phyloP scores from a whole-genome alignment of 495 filamentous ascomycete species.

The Daldinia decipiens region DNA sequence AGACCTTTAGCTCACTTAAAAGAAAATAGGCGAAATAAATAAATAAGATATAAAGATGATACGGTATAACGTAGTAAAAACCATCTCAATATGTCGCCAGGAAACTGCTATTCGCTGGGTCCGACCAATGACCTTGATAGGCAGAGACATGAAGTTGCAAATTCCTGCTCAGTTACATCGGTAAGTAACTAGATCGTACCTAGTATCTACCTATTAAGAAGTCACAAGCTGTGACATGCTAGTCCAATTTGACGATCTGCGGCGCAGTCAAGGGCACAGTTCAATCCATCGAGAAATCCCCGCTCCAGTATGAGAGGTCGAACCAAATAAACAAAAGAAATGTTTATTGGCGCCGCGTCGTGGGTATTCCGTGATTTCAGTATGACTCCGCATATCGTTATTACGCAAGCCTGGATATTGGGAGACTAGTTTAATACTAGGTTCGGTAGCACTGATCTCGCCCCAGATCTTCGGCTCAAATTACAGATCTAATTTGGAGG shows the following conservation, averaged over 20 bases:
- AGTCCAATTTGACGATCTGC: slow-evolving; percentile 17
- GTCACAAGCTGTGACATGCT: slow-evolving; percentile 3
- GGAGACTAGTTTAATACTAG: slow-evolving; percentile 5
- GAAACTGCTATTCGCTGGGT: slow-evolving; percentile 15
- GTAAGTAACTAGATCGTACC: neutral
- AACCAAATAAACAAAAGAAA: slow-evolving; percentile 2
- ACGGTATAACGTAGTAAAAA: neutral
- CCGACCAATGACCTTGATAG: slow-evolving; percentile 21
- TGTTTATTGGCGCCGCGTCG: neutral
- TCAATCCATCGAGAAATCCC: slow-evolving; percentile 10
- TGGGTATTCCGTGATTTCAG: too few species aligned
- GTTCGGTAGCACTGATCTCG: slow-evolving; percentile 24
- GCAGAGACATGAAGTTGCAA: slow-evolving; percentile 4
- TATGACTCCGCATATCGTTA: neutral
- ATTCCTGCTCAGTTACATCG: neutral
- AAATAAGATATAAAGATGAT: neutral
- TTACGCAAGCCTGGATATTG: slow-evolving; percentile 20
- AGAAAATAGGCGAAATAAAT: neutral
- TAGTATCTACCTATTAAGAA: slow-evolving; percentile 5
- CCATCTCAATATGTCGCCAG: neutral
- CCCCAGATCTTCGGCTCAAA: slow-evolving; percentile 42
- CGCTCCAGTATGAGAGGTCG: slow-evolving; percentile 15
- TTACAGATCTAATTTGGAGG: slow-evolving; percentile 33
- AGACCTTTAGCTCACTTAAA: too few species aligned
- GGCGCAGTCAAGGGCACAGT: slow-evolving; percentile 8